A percentile compares a stretch with the other conserved stretches of the same genome.
These are phyloP conservation scores for Spathaspora hagerdaliae DNA, from an alignment of 805 yeast species.

Conservation along the genomic window DNA sequence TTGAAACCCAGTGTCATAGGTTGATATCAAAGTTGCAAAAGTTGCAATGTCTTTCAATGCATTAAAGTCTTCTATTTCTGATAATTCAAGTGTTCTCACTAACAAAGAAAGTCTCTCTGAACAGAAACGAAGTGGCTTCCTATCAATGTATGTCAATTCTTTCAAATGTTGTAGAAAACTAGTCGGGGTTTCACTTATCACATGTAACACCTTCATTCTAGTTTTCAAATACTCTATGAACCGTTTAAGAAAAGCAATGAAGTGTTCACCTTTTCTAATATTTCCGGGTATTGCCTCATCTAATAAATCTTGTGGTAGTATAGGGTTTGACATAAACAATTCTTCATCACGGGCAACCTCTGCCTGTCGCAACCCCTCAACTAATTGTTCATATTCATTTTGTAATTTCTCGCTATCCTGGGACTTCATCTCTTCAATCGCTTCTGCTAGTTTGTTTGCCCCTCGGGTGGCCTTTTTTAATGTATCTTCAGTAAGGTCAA, in stretches of 20 bases:
- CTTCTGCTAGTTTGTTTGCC: constrained; percentile 70
- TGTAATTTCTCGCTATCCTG: constrained; percentile 81
- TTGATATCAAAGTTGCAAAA: constrained; percentile 92
- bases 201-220: constrained; percentile 96
- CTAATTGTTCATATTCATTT: constrained; percentile 86
- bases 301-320: constrained; percentile 76
- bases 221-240: constrained; percentile 93
- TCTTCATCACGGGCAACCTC: constrained; percentile 64
- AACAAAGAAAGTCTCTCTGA: constrained; percentile 85
- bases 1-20: constrained; percentile 91
- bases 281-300: constrained; percentile 97
- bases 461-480: constrained; percentile 84
- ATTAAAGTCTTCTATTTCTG: constrained; percentile 85
- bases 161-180: constrained; percentile 91
- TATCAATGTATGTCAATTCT: constrained; percentile 87
- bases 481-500: constrained; percentile 89
- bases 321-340: constrained; percentile 81
- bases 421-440: constrained; percentile 79
- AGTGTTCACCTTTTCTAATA: constrained; percentile 95
- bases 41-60: constrained; percentile 95
- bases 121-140: constrained; percentile 87
- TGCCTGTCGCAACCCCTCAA: constrained; percentile 81
- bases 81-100: constrained; percentile 83
- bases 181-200: constrained; percentile 94
- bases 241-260: constrained; percentile 86